Percentiles rank a stretch among this genome's conserved stretches.
These are phyloP conservation scores for Leccinum griseonigrum DNA, from an alignment of 1,284 basidiomycete genomes.

Conservation along the genomic window DNA sequence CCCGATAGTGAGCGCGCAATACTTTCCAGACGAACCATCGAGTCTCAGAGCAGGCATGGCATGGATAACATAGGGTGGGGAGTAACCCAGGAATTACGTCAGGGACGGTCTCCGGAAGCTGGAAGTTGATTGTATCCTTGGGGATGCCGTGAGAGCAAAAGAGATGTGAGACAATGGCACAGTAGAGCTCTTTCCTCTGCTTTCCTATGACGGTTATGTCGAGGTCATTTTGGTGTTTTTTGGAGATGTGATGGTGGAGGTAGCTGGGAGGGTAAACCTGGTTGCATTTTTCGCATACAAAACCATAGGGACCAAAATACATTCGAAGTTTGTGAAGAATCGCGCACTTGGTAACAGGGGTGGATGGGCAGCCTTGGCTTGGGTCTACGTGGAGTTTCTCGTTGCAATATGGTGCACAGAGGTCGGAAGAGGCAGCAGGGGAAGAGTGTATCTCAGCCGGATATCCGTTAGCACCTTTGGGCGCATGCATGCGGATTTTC, in stretches of 20 bases:
- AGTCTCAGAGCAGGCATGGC: background rate
- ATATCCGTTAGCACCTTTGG: background rate
- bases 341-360: background rate
- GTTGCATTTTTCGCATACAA: background rate
- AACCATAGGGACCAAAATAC: slow-evolving; percentile 1
- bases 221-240: background rate
- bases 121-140: background rate
- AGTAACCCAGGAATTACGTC: background rate
- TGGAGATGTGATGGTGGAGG: slow-evolving; percentile 3
- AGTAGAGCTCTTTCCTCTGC: background rate
- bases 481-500: background rate
- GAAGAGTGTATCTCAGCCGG: background rate
- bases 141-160: background rate
- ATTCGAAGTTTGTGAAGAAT: slow-evolving; percentile 3
- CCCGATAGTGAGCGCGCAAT: background rate
- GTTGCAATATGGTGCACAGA: background rate
- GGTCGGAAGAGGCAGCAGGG: background rate
- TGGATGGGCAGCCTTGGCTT: background rate
- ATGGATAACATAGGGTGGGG: background rate
- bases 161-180: background rate
- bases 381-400: background rate
- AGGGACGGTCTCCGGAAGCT: background rate
- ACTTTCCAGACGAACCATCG: slow-evolving; percentile 2
- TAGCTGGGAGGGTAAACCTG: background rate
- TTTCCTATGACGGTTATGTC: background rate